Base-by-base conservation (phyloP, 495 filamentous ascomycete species). In the Rusavskia elegans region DNA sequence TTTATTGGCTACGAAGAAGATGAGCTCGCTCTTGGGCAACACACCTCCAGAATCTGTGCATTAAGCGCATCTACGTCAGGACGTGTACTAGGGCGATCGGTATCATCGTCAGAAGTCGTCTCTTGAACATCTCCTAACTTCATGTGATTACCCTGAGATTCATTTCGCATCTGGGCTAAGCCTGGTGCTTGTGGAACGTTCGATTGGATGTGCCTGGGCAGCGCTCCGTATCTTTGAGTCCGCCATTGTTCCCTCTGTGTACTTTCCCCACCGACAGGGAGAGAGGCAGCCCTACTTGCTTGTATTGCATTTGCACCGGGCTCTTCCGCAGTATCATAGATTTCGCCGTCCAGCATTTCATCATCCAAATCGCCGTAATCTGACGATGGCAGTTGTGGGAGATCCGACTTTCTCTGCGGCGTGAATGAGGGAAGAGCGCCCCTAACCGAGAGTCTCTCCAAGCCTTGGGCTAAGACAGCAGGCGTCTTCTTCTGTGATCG, bases 321-420 rank as follows among this genome's bases (percentile, higher is more conserved):
- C 19, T 56, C 50, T 14, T 58, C 57, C 21, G 63, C 66, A 61
- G 70, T 64, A 52, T 76, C 68, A 37, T 75, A 63, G n/a, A 72
- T 68, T 51, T 74, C 73, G 42, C 71, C 74, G 53, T 71, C 72
- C 48, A 77, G 58, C 55, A 76, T 76, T 14, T 75, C 76, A 45
- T 77, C 74, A 55, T 79, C 75, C 49, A 77, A 65, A 52, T 70
- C 68, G 48, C 71, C 73, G 61, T 77, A 77, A 40, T 78, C 73
- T 4, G 59, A 62, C 3, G 59, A 62, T 37, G 55, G 57, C 27
- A 40, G 44, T 13, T 55, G 49, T 17, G 40, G 39, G 13, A 36
- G 20, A 16, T 57, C 14, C 17, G 48, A 30, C 8, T 49, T 19
- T 41, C 20, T 21, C 27, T 39, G 51, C 38, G 23, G 9, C n/a